A percentile compares a stretch with the other conserved stretches of the same genome.
Evolutionary conservation across 2,329 filamentous ascomycete species (phyloP).

Genomic region (Trichoderma gracile): DNA sequence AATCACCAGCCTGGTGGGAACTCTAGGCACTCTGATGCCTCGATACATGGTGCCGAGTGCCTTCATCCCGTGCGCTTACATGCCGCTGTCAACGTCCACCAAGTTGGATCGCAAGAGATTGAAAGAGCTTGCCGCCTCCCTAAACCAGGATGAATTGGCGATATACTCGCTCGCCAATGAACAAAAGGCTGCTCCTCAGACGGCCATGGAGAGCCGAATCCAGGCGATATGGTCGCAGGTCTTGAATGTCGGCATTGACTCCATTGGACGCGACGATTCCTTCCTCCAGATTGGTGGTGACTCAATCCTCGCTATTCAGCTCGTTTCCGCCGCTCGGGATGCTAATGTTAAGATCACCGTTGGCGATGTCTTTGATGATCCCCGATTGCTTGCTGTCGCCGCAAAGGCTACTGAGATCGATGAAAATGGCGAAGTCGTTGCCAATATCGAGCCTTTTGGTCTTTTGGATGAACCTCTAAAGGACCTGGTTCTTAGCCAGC

Average conservation of each 20-base stretch:
- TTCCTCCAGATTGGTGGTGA: conserved; percentile 32
- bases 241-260: neutral
- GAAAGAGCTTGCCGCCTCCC: neutral
- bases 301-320: conserved; percentile 30
- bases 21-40: conserved; percentile 9
- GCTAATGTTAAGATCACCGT: conserved; percentile 24
- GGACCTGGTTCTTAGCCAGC: neutral
- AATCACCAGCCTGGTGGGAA: conserved; percentile 1
- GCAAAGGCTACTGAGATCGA: conserved; percentile 8
- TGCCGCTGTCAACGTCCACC: conserved; percentile 16
- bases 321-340: conserved; percentile 24
- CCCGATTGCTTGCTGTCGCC: conserved; percentile 8
- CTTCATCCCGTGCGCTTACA: conserved; percentile 21
- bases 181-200: conserved; percentile 25
- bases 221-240: conserved; percentile 36
- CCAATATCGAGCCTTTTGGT: neutral
- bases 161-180: conserved; percentile 32
- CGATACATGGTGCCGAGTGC: conserved; percentile 18
- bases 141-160: conserved; percentile 23
- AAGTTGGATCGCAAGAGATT: conserved; percentile 27
- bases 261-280: conserved; percentile 28
- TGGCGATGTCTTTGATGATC: conserved; percentile 18
- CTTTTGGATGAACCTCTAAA: neutral
- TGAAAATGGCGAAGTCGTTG: neutral
- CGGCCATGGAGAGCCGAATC: conserved; percentile 34